Conservation (phyloP, 2,329 filamentous ascomycete species). For the Beauveria pseudobassiana region DNA sequence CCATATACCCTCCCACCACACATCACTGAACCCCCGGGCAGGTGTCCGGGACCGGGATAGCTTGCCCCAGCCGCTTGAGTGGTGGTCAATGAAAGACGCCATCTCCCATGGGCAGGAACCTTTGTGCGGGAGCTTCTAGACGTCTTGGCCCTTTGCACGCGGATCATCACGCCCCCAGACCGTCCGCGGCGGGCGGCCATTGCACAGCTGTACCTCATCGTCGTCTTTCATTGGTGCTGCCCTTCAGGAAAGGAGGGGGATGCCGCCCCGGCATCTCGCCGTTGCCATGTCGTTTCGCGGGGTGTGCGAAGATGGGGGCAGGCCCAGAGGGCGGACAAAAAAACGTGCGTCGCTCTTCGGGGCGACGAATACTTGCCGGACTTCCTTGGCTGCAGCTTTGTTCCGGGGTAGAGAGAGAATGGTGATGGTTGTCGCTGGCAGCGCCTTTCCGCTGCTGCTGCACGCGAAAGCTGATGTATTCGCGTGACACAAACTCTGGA, state of each 20-base stretch:
- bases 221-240: neutral
- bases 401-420: too few species aligned
- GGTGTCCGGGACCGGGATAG: neutral
- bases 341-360: neutral
- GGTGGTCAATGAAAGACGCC: neutral
- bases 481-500: neutral
- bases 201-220: neutral
- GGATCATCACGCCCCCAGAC: neutral
- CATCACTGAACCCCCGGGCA: neutral
- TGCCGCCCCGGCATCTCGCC: neutral
- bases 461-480: neutral
- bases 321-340: neutral
- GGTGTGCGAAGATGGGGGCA: neutral
- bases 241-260: neutral
- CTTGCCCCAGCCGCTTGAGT: neutral
- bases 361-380: neutral
- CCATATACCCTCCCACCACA: neutral
- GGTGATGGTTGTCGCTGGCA: too few species aligned
- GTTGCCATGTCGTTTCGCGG: neutral
- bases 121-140: conserved; percentile 3
- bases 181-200: neutral
- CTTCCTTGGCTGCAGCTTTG: neutral
- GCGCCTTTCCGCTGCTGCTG: neutral
- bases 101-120: neutral
- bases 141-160: neutral